Percentiles rank a stretch among this genome's conserved stretches.
Evolutionary conservation across 1,284 basidiomycete species (phyloP).

Genomic region (Afroboletus lepidellus): DNA sequence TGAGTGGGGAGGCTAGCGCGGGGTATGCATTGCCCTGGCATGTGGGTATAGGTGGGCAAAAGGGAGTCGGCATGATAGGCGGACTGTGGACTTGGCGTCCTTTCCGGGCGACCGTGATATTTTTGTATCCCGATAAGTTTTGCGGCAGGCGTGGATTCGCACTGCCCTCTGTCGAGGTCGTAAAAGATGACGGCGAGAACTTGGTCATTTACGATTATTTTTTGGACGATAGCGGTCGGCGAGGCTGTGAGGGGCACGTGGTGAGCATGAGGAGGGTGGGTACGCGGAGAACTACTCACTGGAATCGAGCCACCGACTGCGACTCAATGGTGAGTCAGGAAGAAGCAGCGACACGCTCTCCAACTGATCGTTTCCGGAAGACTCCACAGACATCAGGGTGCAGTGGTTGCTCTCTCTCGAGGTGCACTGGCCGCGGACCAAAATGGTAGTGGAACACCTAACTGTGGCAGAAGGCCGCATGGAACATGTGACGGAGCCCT

Average conservation of each 20-base stretch:
- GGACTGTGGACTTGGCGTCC: constrained; percentile 29
- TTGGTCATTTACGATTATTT: constrained; percentile 62
- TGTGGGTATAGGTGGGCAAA: constrained; percentile 34
- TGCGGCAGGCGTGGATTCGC: constrained; percentile 51
- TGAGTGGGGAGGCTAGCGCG: constrained; percentile 31
- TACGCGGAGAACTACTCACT: constrained; percentile 44
- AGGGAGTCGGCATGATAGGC: constrained; percentile 33
- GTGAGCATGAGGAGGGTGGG: constrained; percentile 25
- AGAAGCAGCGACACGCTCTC: constrained; percentile 50
- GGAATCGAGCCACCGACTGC: constrained; percentile 58
- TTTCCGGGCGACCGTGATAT: constrained; percentile 38
- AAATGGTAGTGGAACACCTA: constrained; percentile 61
- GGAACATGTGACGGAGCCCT: constrained; percentile 54
- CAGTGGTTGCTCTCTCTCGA: constrained; percentile 53
- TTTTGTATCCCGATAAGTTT: constrained; percentile 56
- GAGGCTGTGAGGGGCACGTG: constrained; percentile 40
- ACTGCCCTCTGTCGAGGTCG: constrained; percentile 56
- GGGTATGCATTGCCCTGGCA: constrained; percentile 37
- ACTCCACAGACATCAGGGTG: constrained; percentile 27
- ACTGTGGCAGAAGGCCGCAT: constrained; percentile 49
- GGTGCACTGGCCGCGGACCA: constrained; percentile 46
- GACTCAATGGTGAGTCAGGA: constrained; percentile 58
- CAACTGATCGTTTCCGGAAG: constrained; percentile 40
- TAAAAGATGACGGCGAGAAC: constrained; percentile 63
- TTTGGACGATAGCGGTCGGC: constrained; percentile 59